Evolutionary conservation across 1,139 yeast genomes (phyloP), one percentile per base, ranked within the genome.

Genomic region (Debaryomyces fabryi): DNA sequence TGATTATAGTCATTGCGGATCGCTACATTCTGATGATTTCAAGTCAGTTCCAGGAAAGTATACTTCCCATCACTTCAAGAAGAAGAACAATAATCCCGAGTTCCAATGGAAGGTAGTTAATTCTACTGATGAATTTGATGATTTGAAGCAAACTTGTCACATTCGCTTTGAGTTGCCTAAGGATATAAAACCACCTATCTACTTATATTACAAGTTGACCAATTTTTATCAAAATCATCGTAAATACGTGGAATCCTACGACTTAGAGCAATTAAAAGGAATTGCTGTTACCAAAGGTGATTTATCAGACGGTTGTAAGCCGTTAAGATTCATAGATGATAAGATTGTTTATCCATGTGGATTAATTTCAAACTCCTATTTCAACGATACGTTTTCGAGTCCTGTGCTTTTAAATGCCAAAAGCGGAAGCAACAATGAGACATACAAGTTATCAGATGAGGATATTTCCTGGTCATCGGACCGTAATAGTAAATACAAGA

Each of bases 401-500:
- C 73, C 76, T 10, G 82, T 88, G 4, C 62, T 71, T 7, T 64
- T 76, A 46, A 76, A 76, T 52, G 68, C 80, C 4, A 61, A 66
- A 52, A 68, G 68, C 43, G 77, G 79, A 34, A 65, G 69, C 20
- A 63, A 71, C 40, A 73, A 71, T 47, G 66, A 66, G 25, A 81
- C 86, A 49, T 92, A 82, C 67, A 57, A 56, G 23, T 77, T 93
- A 80, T 79, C 91, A 9, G 78, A 81, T 52, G 68, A 79, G 41
- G 92, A 88, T 12, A 92, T 91, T 49, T 87, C 98, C 0, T 93
- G 99, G 99, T 63, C 85, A 1, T 80, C 91, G 4, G 96, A 92
- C 64, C 78, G 81, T 44, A 72, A 85, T 55, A 69, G 67, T 50
- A 79, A 96, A 52, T 92, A 85, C 74, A 83, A 87, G 70, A 88